Evolutionary conservation across 2,329 filamentous ascomycete genomes (phyloP).

Genomic region (Setomelanomma holmii): DNA sequence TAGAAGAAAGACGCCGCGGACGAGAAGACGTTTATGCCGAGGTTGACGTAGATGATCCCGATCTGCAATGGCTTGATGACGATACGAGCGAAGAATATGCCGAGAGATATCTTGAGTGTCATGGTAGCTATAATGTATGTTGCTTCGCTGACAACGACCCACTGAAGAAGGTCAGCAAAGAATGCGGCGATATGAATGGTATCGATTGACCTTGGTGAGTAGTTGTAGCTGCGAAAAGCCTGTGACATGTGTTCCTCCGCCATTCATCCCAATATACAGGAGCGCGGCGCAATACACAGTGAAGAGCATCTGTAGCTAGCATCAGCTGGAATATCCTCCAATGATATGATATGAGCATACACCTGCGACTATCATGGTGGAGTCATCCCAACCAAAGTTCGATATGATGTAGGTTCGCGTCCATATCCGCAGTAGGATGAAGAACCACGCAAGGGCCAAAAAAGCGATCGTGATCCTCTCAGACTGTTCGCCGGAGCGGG

Average conservation of each 20-base stretch:
- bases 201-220: slow-evolving; percentile 42
- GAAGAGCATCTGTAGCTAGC: slow-evolving; percentile 36
- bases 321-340: no score
- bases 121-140: slow-evolving; percentile 52
- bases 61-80: slow-evolving; percentile 52
- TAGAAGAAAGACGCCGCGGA: slow-evolving; percentile 57
- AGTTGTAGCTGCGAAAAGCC: slow-evolving; percentile 25
- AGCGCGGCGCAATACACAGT: slow-evolving; percentile 39
- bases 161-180: slow-evolving; percentile 31
- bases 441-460: slow-evolving; percentile 47
- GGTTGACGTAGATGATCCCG: slow-evolving; percentile 40
- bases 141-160: slow-evolving; percentile 44
- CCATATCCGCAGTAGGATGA: slow-evolving; percentile 49
- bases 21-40: slow-evolving; percentile 48
- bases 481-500: slow-evolving; percentile 27
- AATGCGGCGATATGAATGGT: no score
- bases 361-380: slow-evolving; percentile 48
- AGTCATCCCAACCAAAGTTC: slow-evolving; percentile 55
- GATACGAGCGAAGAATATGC: slow-evolving; percentile 55
- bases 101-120: slow-evolving; percentile 54
- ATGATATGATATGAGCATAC: slow-evolving; percentile 37
- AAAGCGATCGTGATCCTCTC: slow-evolving; percentile 43
- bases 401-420: slow-evolving; percentile 49
- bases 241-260: slow-evolving; percentile 43
- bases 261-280: slow-evolving; percentile 37